Evolutionary conservation across 495 filamentous ascomycete species (phyloP).

Genomic region (Copromyces sp.): DNA sequence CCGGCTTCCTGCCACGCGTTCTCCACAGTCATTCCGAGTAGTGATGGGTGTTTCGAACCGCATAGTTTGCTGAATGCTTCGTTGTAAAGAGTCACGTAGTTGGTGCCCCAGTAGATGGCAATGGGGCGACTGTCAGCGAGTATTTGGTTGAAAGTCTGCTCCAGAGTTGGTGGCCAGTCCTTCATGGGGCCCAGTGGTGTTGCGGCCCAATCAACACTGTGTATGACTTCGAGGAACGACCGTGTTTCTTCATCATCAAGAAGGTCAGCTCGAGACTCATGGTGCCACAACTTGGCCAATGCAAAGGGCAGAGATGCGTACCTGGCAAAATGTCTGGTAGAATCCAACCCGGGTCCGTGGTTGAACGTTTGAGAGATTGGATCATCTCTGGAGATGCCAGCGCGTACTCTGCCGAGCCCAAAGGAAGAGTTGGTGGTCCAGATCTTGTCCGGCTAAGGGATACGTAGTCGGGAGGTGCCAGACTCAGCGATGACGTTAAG

Average conservation of each 20-base stretch:
- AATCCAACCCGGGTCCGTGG: conserved; percentile 21
- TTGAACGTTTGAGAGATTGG: conserved; percentile 12
- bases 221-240: conserved; percentile 24
- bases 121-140: conserved; percentile 57
- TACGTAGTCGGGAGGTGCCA: conserved; percentile 1
- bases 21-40: conserved; percentile 30
- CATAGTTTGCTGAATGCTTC: conserved; percentile 33
- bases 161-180: conserved; percentile 43
- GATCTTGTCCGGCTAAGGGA: conserved; percentile 8
- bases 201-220: conserved; percentile 42
- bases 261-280: neutral
- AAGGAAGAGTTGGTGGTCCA: neutral
- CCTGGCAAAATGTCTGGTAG: conserved; percentile 23
- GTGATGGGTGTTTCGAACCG: conserved; percentile 25
- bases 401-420: conserved; percentile 1
- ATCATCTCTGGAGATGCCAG: conserved; percentile 10
- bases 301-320: conserved; percentile 1
- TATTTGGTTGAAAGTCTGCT: conserved; percentile 50
- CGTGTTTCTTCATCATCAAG: conserved; percentile 16
- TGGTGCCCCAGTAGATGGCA: conserved; percentile 38
- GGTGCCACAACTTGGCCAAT: neutral
- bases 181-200: conserved; percentile 54
- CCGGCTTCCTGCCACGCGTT: conserved; percentile 26
- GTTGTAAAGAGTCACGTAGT: conserved; percentile 37
- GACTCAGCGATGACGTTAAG: neutral